Base-by-base conservation (phyloP, 371 early-diverging fungal genomes). In the Batkoa obscura region DNA sequence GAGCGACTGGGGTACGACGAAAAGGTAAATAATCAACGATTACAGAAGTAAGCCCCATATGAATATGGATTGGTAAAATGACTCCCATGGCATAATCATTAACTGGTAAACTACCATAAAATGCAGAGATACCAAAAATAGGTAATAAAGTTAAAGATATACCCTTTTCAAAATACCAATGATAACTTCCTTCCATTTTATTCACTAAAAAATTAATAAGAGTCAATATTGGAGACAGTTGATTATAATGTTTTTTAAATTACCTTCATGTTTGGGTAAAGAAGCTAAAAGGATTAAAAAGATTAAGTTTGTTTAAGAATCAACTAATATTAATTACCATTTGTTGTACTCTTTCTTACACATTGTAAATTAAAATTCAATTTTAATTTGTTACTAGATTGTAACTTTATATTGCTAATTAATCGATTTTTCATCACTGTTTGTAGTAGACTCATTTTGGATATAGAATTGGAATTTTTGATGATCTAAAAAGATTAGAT, bases 81-180 rank as follows among this genome's bases (percentile, higher is more conserved):
- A 91, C 78, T 54, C 90, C 92, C 59, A 95, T 69, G 37, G 75
- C 73, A 64, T 88, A 76, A 66, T 95, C 94, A 66, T 84, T 80
- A 59, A 84, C 71, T 23, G 90, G 83, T 61, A 80, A 73, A 39
- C 90, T 15, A 52, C 89, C 83, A 23, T 23, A 23, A 23, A 23
- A 23, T 23, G 23, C 23, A 23, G 23, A 23, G 31, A 79, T 71
- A 30, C 72, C 81, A 49, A 90, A 64, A 34, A 92, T 65, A 46
- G 93, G 91, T 50, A 89, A 64, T 60, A 84, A 65, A 39, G 83
- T 77, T 51, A 85, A 41, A 36, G 85, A 75, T 31, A 86, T 67
- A 38, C 75, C 80, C 49, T 92, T 87, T 66, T 94, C 95, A 60
- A 81, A 70, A 72, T 81, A 75, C 95, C 95, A 94, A 73, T 91